phyloP scores from a whole-genome alignment of 108 stramenopile species.

The Ochromonas danica region DNA sequence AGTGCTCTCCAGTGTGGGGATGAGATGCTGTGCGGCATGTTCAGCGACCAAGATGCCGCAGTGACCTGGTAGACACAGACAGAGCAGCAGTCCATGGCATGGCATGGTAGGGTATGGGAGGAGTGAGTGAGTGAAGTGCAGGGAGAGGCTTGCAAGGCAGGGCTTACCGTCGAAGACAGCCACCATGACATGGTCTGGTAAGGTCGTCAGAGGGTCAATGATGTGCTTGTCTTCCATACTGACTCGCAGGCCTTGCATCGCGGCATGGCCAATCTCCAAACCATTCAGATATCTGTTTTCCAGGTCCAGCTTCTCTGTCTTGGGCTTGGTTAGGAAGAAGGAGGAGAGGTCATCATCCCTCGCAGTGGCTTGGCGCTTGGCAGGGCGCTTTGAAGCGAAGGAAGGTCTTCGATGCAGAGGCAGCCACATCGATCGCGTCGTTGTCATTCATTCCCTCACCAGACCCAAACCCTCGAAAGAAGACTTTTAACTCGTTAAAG shows the following conservation, averaged over 20 bases:
- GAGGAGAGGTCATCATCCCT: background rate
- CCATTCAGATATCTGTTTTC: slow-evolving; percentile 31
- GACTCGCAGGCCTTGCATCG: slow-evolving; percentile 57
- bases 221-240: slow-evolving; percentile 60
- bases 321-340: slow-evolving; percentile 46
- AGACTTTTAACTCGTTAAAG: too few species aligned
- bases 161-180: slow-evolving; percentile 55
- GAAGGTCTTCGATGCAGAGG: slow-evolving; percentile 11
- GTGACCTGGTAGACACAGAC: background rate
- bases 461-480: too few species aligned
- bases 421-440: slow-evolving; percentile 6
- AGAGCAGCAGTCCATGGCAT: too few species aligned
- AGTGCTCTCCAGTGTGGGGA: too few species aligned
- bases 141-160: too few species aligned
- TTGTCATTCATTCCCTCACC: too few species aligned
- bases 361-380: background rate
- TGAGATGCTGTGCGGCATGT: too few species aligned
- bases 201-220: slow-evolving; percentile 27
- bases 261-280: slow-evolving; percentile 44
- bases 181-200: slow-evolving; percentile 49
- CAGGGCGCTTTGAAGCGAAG: background rate
- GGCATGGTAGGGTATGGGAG: too few species aligned
- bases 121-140: too few species aligned
- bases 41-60: too few species aligned
- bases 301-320: slow-evolving; percentile 43